Base-by-base conservation (phyloP, 1,139 yeast species). In the Magnusiomyces paraingens region DNA sequence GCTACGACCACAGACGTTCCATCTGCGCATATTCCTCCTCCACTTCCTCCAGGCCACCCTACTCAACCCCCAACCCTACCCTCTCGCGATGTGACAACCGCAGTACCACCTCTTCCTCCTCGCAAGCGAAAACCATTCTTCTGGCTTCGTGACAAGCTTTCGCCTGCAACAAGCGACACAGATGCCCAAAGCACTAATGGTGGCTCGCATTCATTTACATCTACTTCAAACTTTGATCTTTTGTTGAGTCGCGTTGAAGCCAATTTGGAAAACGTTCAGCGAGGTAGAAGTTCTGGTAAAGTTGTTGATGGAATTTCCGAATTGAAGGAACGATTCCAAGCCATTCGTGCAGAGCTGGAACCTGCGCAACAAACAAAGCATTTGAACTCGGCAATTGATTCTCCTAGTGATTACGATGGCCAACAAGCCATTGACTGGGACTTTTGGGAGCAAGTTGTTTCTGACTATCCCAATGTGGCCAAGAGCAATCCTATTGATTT, bases 371-470 rank as follows among this genome's bases (percentile, higher is more conserved):
- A 35, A 6, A 35, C 21, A 2, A 40, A 47, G 14, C 14, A 39
- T 14, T 11, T 20, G 8, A n/a, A 39, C 12, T 26, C 22, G 32
- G 22, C 47, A 10, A 38, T 40, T 14, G 57, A 39, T 8, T 44
- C 15, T 8, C 46, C 47, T 5, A 52, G 46, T 2, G 56, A 56
- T 21, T 54, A 57, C 6, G 66, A 63, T 10, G 61, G 62, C 38
- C 69, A 74, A 50, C 64, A 73, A 61, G 45, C 42, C 3, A 55
- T 55, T 18, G 57, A 55, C 32, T 47, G 53, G 96, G 87, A 84
- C 49, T 85, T 88, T 65, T 93, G 98, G 98, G 80, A 89, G 5
- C 74, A 74, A 43, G 86, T 90, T 15, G 89, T 89, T 8, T 81
- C 84, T 59, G 84, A 86, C 66, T 90, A 88, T 65, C 76, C 82